Base-by-base conservation (phyloP, 2,329 filamentous ascomycete genomes). In the Periconia sp. region DNA sequence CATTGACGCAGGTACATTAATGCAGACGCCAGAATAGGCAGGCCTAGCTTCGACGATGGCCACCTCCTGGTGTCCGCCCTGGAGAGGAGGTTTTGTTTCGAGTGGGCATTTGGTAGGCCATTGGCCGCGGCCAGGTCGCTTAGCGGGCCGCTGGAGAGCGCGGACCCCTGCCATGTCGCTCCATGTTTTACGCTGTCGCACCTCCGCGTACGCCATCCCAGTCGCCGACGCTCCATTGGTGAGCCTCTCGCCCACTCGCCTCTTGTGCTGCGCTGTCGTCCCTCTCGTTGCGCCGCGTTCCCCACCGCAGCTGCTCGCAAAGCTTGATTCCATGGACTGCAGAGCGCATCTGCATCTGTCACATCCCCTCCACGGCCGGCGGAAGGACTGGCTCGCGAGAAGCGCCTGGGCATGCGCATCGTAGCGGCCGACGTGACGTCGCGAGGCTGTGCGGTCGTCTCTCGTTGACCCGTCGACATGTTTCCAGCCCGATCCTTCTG, bases 121-220 rank as follows among this genome's bases (percentile, higher is more conserved):
- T 68, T 68, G 63, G 65, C 30, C 43, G 40, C 24, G 39, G 46
- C 35, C 22, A 24, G 42, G 46, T 65, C 61, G 63, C 60, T 65
- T 57, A 59, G 43, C 53, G 38, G 52, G 30, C 48, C 57, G 56
- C 37, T 11, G 30, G 32, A 56, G 48, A 47, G 38, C 51, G 50
- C 46, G 46, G 36, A 41, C 57, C 58, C 56, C 54, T 61, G 44
- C 23, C n/a, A 4, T 11, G 22, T 16, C 18, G 22, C 18, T 37
- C 16, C 36, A 36, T 55, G 63, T 63, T 58, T 66, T 56, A 57
- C 36, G 48, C 25, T 46, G 64, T 67, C 63, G 61, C 61, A 67
- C 43, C 34, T 63, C 49, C 22, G 26, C 24, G 28, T 17, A 13
- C 1, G 21, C 11, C 26, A 56, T 40, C 60, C 56, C 49, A 54